These are phyloP conservation scores for Plasmodium berghei DNA, from an alignment of 169 alveolate genomes.

Conservation along the genomic window DNA sequence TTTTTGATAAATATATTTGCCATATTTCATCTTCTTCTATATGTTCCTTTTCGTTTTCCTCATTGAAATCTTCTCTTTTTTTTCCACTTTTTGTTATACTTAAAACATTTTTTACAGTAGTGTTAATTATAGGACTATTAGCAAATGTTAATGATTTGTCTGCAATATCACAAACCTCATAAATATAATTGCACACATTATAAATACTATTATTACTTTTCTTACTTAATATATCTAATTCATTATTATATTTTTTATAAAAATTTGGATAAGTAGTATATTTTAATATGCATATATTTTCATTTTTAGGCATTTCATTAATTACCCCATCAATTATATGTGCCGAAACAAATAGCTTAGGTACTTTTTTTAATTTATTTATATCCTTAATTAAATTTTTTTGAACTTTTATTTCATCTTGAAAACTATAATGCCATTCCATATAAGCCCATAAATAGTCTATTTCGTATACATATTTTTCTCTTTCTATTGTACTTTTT, in stretches of 20 bases:
- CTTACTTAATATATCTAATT: conserved; percentile 19
- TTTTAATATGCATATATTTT: conserved; percentile 67
- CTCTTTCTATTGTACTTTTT: conserved; percentile 7
- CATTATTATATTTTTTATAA: conserved; percentile 48
- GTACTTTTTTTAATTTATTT: conserved; percentile 40
- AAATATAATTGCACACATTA: conserved; percentile 60
- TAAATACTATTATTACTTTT: conserved; percentile 35
- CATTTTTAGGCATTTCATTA: conserved; percentile 64
- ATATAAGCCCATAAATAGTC: conserved; percentile 76
- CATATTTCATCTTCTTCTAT: conserved; percentile 71
- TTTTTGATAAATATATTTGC: conserved; percentile 74
- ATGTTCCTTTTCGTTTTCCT: conserved; percentile 48
- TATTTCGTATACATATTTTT: conserved; percentile 66
- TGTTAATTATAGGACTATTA: conserved; percentile 65
- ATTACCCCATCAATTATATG: conserved; percentile 74
- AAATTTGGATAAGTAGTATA: conserved; percentile 52
- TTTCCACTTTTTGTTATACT: conserved; percentile 76
- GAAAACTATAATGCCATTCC: conserved; percentile 72
- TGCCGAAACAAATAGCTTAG: conserved; percentile 68
- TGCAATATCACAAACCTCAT: conserved; percentile 75
- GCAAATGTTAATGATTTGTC: conserved; percentile 71
- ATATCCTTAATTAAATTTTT: conserved; percentile 38
- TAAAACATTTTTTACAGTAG: conserved; percentile 63
- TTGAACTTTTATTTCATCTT: conserved; percentile 72
- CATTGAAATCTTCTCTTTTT: conserved; percentile 73